Conservation (phyloP, 2,329 filamentous ascomycete genomes). For the Catunica adiposa region DNA sequence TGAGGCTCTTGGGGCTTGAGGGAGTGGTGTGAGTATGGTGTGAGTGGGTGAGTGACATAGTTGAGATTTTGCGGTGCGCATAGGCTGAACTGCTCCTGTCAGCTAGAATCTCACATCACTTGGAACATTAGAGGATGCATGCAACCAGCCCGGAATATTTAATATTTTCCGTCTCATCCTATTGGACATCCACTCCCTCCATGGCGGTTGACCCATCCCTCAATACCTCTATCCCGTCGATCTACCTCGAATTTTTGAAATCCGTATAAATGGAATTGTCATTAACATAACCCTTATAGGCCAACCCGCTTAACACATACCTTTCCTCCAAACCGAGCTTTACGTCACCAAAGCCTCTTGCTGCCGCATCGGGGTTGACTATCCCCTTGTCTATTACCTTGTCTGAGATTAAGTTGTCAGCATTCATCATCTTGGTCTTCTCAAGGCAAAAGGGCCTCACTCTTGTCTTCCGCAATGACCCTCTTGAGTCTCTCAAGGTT, state of each 20-base stretch:
- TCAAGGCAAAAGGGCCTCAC: slow-evolving; percentile 95
- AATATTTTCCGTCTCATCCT: background rate
- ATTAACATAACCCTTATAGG: slow-evolving; percentile 29
- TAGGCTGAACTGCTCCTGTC: background rate
- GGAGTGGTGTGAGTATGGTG: background rate
- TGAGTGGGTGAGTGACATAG: background rate
- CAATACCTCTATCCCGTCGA: background rate
- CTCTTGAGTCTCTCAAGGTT: slow-evolving; percentile 91
- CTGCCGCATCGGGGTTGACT: slow-evolving; percentile 78
- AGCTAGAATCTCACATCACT: background rate
- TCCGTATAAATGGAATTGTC: no score
- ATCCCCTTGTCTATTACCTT: slow-evolving; percentile 96
- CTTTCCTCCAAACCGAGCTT: slow-evolving; percentile 81
- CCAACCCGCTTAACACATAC: slow-evolving; percentile 93
- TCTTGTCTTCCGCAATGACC: slow-evolving; percentile 93
- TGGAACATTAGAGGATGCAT: no score
- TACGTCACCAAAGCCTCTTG: slow-evolving; percentile 80
- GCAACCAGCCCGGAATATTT: no score
- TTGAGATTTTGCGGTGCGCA: background rate
- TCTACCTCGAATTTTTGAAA: background rate
- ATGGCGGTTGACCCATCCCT: background rate
- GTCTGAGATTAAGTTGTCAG: slow-evolving; percentile 87
- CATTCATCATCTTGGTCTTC: slow-evolving; percentile 95
- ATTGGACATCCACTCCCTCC: background rate
- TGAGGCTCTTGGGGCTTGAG: background rate